Conservation (phyloP, 1,139 yeast genomes). For the Blastobotrys indianensis region DNA sequence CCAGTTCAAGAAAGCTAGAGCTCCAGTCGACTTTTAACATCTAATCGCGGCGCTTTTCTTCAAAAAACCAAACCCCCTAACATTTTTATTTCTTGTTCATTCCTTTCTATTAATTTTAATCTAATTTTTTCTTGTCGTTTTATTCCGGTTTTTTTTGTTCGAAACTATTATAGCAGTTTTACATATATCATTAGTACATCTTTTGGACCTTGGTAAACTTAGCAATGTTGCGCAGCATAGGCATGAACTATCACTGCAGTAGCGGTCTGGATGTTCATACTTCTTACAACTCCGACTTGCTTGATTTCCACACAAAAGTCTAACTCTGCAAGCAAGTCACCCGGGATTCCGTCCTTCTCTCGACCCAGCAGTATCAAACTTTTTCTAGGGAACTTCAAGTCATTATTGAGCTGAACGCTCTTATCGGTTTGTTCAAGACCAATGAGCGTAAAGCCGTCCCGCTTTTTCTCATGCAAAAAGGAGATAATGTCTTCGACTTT, state of each 20-base stretch:
- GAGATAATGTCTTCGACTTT: constrained; percentile 44
- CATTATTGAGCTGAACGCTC: constrained; percentile 60
- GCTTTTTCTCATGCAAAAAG: constrained; percentile 59
- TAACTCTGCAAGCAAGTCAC: constrained; percentile 70
- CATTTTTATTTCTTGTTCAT: no score
- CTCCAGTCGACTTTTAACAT: constrained; percentile 36
- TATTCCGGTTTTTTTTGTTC: no score
- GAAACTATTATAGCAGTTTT: no score
- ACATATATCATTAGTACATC: no score
- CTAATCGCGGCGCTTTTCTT: constrained; percentile 5
- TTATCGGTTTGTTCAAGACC: constrained; percentile 92
- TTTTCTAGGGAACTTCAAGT: constrained; percentile 68
- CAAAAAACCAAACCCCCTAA: no score
- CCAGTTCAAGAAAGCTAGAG: constrained; percentile 49
- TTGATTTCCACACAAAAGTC: constrained; percentile 88
- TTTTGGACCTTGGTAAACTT: no score
- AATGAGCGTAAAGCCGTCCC: constrained; percentile 76
- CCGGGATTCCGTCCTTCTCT: constrained; percentile 90
- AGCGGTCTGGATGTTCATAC: constrained; percentile 96
- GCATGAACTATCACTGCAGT: constrained; percentile 92
- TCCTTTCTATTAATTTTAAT: no score
- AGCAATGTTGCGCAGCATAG: constrained; percentile 66
- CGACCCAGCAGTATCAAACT: constrained; percentile 74
- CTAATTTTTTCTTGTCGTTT: no score
- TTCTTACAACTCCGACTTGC: constrained; percentile 85